phyloP scores from a whole-genome alignment of 306 rosid genomes.

The Fragaria ananassa region DNA sequence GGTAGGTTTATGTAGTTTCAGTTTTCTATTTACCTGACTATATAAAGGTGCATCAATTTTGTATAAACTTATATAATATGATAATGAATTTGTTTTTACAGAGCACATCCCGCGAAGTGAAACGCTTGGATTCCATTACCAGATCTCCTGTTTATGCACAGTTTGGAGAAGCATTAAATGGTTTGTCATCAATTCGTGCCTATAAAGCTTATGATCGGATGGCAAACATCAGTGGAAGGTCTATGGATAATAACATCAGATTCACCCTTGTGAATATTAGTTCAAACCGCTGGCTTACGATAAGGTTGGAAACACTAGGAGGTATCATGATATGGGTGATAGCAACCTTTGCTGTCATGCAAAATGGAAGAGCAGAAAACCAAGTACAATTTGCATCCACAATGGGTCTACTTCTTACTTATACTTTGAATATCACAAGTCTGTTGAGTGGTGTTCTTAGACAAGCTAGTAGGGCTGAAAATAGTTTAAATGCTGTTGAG shows the following conservation, averaged over 20 bases:
- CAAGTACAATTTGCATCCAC: too few species aligned
- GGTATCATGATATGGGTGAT: too few species aligned
- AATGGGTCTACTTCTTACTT: too few species aligned
- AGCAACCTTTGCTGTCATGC: too few species aligned
- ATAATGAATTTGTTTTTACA: conserved; percentile 18
- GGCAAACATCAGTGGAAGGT: conserved; percentile 64
- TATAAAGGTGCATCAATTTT: background rate
- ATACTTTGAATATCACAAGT: too few species aligned
- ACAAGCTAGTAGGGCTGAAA: too few species aligned
- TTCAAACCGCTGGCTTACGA: conserved; percentile 62
- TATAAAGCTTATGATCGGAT: conserved; percentile 81
- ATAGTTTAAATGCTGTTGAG: conserved; percentile 57
- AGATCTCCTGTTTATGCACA: conserved; percentile 93
- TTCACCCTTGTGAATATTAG: conserved; percentile 61
- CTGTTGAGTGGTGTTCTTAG: too few species aligned
- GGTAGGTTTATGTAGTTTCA: conserved; percentile 32
- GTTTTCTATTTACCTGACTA: background rate
- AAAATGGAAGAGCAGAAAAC: too few species aligned
- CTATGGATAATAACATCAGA: conserved; percentile 81
- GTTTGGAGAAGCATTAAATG: conserved; percentile 88
- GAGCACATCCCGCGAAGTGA: conserved; percentile 85
- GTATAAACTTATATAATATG: background rate
- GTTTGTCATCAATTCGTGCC: conserved; percentile 72
- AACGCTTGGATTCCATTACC: conserved; percentile 78
- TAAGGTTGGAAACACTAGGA: too few species aligned